phyloP scores from a whole-genome alignment of 768 basidiomycete genomes.

The Cantharellus cinnabarinus region DNA sequence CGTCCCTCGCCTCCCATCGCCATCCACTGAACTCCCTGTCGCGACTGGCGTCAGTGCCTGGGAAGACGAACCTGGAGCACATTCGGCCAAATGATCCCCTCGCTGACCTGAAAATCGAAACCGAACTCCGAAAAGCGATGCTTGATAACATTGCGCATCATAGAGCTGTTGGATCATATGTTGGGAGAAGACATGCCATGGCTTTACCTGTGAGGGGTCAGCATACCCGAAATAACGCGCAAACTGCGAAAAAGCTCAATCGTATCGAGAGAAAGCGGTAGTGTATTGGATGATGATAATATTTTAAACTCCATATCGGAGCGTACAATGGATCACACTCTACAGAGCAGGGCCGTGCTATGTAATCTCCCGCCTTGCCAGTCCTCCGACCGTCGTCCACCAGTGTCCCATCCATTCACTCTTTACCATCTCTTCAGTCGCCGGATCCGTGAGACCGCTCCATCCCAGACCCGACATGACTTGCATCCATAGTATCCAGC shows the following conservation, averaged over 20 bases:
- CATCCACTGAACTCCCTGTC: slow-evolving; percentile 13
- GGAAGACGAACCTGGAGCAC: slow-evolving; percentile 2
- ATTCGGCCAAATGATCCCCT: slow-evolving; percentile 31
- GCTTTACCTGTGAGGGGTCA: slow-evolving; percentile 87
- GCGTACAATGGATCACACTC: no score
- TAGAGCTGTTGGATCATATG: slow-evolving; percentile 83
- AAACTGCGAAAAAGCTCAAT: slow-evolving; percentile 76
- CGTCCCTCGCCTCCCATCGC: neutral
- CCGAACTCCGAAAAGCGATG: slow-evolving; percentile 35
- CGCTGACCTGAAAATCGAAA: slow-evolving; percentile 63
- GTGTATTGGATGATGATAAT: neutral
- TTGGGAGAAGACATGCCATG: slow-evolving; percentile 86
- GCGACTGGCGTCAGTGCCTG: slow-evolving; percentile 14
- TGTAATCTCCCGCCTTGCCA: no score
- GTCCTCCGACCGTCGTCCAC: no score
- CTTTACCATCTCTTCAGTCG: neutral
- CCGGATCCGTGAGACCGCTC: no score
- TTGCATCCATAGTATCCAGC: no score
- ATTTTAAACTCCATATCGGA: no score
- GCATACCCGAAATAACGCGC: slow-evolving; percentile 76
- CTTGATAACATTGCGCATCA: slow-evolving; percentile 83
- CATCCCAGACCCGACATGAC: no score
- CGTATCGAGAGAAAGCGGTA: slow-evolving; percentile 35
- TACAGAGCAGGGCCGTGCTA: no score
- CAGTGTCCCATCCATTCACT: neutral